A percentile compares a stretch with the other conserved stretches of the same genome.
phyloP scores from a whole-genome alignment of 1,139 yeast species.

The Debaryomycetaceae sp. region DNA sequence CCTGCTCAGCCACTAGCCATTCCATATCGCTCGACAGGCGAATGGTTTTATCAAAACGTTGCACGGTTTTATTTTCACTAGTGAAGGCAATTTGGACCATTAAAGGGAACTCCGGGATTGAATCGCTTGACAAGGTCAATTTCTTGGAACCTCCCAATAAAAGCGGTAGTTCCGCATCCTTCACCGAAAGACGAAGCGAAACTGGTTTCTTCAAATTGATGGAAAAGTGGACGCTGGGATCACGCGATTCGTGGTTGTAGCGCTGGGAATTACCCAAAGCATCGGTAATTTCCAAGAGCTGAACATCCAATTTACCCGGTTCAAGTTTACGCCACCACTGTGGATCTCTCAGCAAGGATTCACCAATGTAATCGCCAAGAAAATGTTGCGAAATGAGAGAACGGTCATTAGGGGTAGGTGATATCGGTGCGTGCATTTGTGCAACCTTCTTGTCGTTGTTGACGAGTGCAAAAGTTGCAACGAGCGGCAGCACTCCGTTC shows the following conservation, averaged over 20 bases:
- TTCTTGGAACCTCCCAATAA: conserved; percentile 27
- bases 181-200: conserved; percentile 23
- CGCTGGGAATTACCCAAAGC: conserved; percentile 61
- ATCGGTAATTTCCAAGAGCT: conserved; percentile 58
- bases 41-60: conserved; percentile 20
- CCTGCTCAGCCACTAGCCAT: conserved; percentile 43
- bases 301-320: conserved; percentile 55
- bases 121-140: conserved; percentile 14
- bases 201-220: conserved; percentile 61
- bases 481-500: conserved; percentile 61
- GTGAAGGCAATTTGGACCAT: conserved; percentile 27
- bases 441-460: neutral
- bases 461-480: neutral
- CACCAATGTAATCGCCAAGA: conserved; percentile 26
- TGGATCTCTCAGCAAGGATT: conserved; percentile 20
- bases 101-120: conserved; percentile 36
- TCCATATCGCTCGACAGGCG: conserved; percentile 10
- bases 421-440: neutral
- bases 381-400: conserved; percentile 16
- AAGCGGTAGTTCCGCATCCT: conserved; percentile 32
- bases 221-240: conserved; percentile 39
- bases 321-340: conserved; percentile 15
- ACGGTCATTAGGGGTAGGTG: neutral
- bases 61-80: conserved; percentile 19
- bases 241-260: conserved; percentile 37